Percentiles rank a stretch among this genome's conserved stretches.
These are phyloP conservation scores for Vinca minor DNA, from an alignment of 257 asterid species.

Conservation along the genomic window DNA sequence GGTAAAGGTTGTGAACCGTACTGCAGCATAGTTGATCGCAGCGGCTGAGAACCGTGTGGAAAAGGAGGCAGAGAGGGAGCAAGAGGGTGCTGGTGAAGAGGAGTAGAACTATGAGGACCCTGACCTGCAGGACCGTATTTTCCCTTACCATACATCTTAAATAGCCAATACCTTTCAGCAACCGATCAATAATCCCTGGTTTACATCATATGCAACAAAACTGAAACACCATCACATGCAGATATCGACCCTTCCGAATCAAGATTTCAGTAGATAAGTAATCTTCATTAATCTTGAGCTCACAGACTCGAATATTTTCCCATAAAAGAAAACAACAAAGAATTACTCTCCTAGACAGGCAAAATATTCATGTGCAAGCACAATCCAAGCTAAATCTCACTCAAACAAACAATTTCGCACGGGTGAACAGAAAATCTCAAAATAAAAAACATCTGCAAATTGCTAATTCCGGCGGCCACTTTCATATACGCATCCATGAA, in stretches of 20 bases:
- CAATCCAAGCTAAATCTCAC: no score
- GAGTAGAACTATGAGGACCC: slow-evolving; percentile 30
- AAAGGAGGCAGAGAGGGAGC: slow-evolving; percentile 29
- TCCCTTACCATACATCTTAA: slow-evolving; percentile 58
- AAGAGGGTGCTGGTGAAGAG: slow-evolving; percentile 39
- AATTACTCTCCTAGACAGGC: background rate
- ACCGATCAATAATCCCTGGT: slow-evolving; percentile 8
- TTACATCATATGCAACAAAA: background rate
- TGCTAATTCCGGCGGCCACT: background rate
- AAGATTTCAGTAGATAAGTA: background rate
- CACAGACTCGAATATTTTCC: background rate
- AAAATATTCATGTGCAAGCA: background rate
- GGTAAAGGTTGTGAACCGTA: slow-evolving; percentile 33
- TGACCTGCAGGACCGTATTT: slow-evolving; percentile 40
- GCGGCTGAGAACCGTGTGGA: slow-evolving; percentile 30
- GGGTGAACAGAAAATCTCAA: background rate
- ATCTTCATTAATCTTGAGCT: background rate
- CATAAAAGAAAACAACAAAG: background rate
- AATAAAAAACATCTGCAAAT: no score
- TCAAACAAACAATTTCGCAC: no score
- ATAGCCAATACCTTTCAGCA: slow-evolving; percentile 19
- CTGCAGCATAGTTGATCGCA: slow-evolving; percentile 31
- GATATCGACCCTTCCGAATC: background rate
- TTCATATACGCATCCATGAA: background rate
- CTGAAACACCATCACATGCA: background rate